Conservation (phyloP, 2,329 filamentous ascomycete species). For the Fusarium sp. region DNA sequence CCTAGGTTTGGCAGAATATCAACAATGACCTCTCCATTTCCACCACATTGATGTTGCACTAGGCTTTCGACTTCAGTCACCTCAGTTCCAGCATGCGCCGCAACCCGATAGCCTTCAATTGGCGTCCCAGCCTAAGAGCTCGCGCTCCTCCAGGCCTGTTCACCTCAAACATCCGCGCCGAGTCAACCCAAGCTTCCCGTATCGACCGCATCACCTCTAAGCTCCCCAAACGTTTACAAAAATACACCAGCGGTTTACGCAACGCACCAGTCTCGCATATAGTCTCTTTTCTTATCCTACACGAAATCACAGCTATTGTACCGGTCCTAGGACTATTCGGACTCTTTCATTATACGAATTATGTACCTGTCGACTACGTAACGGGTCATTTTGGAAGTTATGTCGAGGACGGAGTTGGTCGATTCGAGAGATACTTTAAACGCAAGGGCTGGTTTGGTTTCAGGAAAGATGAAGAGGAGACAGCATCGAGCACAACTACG, state of each 20-base stretch:
- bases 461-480: slow-evolving; percentile 49
- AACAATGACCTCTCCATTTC: not conserved
- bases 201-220: slow-evolving; percentile 61
- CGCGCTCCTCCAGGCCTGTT: slow-evolving; percentile 17
- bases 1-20: slow-evolving; percentile 1
- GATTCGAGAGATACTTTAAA: slow-evolving; percentile 81
- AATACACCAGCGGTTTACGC: slow-evolving; percentile 76
- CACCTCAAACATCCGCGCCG: slow-evolving; percentile 24
- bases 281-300: slow-evolving; percentile 86
- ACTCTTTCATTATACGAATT: slow-evolving; percentile 82
- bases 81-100: slow-evolving; percentile 42
- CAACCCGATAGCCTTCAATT: slow-evolving; percentile 34
- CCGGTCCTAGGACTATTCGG: slow-evolving; percentile 81
- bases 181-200: slow-evolving; percentile 52
- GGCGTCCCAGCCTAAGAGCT: slow-evolving; percentile 36
- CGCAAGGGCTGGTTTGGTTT: slow-evolving; percentile 85
- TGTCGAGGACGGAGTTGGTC: slow-evolving; percentile 72
- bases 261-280: slow-evolving; percentile 85
- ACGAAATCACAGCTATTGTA: slow-evolving; percentile 89
- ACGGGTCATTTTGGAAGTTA: slow-evolving; percentile 62
- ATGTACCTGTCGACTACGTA: slow-evolving; percentile 72
- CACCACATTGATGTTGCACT: not conserved
- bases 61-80: too few species aligned
- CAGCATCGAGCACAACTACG: not conserved
- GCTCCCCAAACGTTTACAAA: slow-evolving; percentile 74